Evolutionary conservation across 2,329 filamentous ascomycete genomes (phyloP).

Genomic region (Fusarium equiseti): DNA sequence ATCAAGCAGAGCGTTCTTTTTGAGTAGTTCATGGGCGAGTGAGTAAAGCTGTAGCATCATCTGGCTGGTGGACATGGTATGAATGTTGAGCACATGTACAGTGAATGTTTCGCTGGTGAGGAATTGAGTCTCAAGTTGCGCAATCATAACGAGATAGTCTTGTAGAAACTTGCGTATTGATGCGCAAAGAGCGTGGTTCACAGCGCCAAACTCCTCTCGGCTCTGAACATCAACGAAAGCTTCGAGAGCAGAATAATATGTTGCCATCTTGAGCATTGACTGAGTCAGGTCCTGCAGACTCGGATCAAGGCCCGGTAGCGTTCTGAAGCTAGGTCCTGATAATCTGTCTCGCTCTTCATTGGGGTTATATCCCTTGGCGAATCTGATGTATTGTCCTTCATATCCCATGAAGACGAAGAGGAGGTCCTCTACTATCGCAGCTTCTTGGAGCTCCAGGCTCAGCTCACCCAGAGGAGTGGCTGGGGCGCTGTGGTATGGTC

Average conservation of each 20-base stretch:
- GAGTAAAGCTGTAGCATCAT: conserved; percentile 92
- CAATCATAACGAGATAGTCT: conserved; percentile 92
- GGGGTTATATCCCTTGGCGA: conserved; percentile 84
- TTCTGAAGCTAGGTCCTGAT: conserved; percentile 82
- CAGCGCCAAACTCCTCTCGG: conserved; percentile 89
- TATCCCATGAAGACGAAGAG: conserved; percentile 98
- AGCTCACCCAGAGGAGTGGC: conserved; percentile 77
- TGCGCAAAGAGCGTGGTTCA: conserved; percentile 97
- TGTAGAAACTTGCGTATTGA: conserved; percentile 91
- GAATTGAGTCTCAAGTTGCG: conserved; percentile 93
- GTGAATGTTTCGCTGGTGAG: conserved; percentile 91
- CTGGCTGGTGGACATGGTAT: conserved; percentile 89
- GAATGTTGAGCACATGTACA: conserved; percentile 90
- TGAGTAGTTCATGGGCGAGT: conserved; percentile 87
- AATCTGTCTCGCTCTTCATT: conserved; percentile 87
- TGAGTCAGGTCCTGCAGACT: conserved; percentile 88
- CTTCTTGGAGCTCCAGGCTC: conserved; percentile 84
- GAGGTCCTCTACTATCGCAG: conserved; percentile 87
- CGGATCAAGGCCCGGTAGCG: conserved; percentile 87
- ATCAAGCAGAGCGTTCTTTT: conserved; percentile 87
- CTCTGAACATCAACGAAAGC: conserved; percentile 96
- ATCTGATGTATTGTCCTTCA: conserved; percentile 97
- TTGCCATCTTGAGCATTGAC: conserved; percentile 94
- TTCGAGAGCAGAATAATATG: conserved; percentile 90
- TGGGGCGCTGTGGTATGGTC: conserved; percentile 80